Percentiles rank a stretch among this genome's conserved stretches.
Evolutionary conservation across 352 stramenopile genomes (phyloP).

Genomic region (Globisporangium parvum): DNA sequence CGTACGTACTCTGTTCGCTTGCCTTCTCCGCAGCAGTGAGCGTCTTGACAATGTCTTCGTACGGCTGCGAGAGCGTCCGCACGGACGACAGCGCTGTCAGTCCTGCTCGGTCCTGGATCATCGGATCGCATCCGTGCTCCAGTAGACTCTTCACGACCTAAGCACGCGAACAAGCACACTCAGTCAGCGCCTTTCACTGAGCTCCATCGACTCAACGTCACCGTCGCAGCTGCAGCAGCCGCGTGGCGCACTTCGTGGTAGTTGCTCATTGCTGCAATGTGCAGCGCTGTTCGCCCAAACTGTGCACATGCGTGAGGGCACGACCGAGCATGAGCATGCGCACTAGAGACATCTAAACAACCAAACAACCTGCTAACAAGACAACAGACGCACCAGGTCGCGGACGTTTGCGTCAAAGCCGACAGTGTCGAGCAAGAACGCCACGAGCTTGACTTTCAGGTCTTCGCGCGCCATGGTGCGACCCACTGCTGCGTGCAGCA

Average conservation of each 20-base stretch:
- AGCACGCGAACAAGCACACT: background rate
- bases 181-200: background rate
- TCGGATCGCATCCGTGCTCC: constrained; percentile 38
- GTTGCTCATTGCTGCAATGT: constrained; percentile 65
- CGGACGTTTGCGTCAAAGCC: constrained; percentile 70
- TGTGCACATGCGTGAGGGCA: constrained; percentile 12
- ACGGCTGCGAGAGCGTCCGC: constrained; percentile 54
- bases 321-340: background rate
- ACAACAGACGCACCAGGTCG: constrained; percentile 33
- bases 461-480: constrained; percentile 57
- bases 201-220: no score
- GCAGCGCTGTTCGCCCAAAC: constrained; percentile 68
- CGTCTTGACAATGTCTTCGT: constrained; percentile 55
- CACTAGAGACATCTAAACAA: background rate
- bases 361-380: no score
- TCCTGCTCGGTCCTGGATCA: constrained; percentile 45
- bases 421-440: constrained; percentile 56
- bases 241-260: constrained; percentile 41
- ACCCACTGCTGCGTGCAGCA: constrained; percentile 68
- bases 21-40: constrained; percentile 43
- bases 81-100: constrained; percentile 62
- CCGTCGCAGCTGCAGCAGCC: no score
- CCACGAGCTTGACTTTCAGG: constrained; percentile 62
- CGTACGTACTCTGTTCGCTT: constrained; percentile 13
- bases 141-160: constrained; percentile 51